These are phyloP conservation scores for Fomitopsis pulvina DNA, from an alignment of 768 basidiomycete species.

Conservation along the genomic window DNA sequence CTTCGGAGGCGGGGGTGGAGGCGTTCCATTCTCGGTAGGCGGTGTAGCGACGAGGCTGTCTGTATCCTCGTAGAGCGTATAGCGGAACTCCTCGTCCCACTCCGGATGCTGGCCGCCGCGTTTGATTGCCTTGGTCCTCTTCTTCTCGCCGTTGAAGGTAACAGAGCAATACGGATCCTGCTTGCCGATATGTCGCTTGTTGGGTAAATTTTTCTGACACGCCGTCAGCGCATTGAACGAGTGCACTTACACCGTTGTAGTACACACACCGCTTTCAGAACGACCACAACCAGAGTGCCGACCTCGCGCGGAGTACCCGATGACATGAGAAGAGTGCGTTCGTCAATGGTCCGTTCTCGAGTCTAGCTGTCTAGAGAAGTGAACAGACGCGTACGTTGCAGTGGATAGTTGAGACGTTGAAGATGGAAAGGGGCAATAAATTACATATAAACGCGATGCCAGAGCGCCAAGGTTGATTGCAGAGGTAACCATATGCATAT, in stretches of 20 bases:
- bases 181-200: conserved; percentile 90
- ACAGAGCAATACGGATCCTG: conserved; percentile 95
- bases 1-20: conserved; percentile 68
- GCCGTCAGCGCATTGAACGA: background rate
- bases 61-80: conserved; percentile 74
- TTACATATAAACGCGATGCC: conserved; percentile 4
- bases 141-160: conserved; percentile 72
- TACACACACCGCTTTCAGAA: conserved; percentile 83
- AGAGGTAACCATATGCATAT: background rate
- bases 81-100: conserved; percentile 98
- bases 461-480: background rate
- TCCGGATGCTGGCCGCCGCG: conserved; percentile 97
- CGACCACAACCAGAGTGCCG: conserved; percentile 89
- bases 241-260: background rate
- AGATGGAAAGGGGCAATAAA: background rate
- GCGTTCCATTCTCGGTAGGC: conserved; percentile 23
- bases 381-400: conserved; percentile 3
- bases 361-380: background rate
- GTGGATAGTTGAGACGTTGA: conserved; percentile 3
- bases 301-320: conserved; percentile 64
- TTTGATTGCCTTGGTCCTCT: conserved; percentile 88
- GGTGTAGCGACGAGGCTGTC: conserved; percentile 33
- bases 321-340: conserved; percentile 26
- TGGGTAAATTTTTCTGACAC: conserved; percentile 75
- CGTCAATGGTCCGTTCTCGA: background rate